Conservation (phyloP, 129 eudicot species). For the Flaveria brownii region DNA sequence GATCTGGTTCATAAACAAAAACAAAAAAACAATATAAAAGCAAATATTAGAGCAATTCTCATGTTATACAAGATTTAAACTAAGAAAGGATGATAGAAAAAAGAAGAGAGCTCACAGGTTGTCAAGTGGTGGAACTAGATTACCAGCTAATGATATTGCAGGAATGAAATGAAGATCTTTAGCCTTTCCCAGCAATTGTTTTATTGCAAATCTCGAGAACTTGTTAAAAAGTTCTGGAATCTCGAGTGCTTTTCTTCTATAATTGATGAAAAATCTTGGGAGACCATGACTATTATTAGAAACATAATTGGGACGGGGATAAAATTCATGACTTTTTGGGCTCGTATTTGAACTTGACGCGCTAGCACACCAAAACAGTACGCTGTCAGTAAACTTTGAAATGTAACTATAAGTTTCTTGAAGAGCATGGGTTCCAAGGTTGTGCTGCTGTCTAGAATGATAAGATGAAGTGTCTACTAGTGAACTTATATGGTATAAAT, state of each 20-base stretch:
- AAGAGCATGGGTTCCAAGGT: constrained; percentile 58
- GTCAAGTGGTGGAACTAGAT: constrained; percentile 61
- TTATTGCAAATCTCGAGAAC: constrained; percentile 50
- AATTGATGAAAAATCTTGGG: constrained; percentile 38
- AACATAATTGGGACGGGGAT: constrained; percentile 33
- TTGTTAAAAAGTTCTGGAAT: constrained; percentile 51
- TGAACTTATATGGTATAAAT: constrained; percentile 49
- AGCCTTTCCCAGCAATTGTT: constrained; percentile 48
- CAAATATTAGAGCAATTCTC: background rate
- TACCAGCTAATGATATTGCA: constrained; percentile 66
- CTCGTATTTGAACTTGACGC: constrained; percentile 40
- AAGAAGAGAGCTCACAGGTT: constrained; percentile 53
- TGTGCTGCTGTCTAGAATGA: constrained; percentile 45
- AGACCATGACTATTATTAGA: constrained; percentile 33
- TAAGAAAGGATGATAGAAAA: background rate
- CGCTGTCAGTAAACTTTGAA: constrained; percentile 62
- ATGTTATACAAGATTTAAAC: constrained; percentile 4
- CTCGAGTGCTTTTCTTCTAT: constrained; percentile 44
- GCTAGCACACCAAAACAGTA: constrained; percentile 55
- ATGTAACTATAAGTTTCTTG: constrained; percentile 62
- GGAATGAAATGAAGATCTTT: constrained; percentile 56
- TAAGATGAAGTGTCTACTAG: constrained; percentile 54
- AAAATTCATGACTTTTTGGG: constrained; percentile 29
- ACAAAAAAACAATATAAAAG: background rate
- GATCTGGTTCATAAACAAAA: constrained; percentile 42